Conservation (phyloP, 768 basidiomycete genomes). For the Lactifluus rugatus region DNA sequence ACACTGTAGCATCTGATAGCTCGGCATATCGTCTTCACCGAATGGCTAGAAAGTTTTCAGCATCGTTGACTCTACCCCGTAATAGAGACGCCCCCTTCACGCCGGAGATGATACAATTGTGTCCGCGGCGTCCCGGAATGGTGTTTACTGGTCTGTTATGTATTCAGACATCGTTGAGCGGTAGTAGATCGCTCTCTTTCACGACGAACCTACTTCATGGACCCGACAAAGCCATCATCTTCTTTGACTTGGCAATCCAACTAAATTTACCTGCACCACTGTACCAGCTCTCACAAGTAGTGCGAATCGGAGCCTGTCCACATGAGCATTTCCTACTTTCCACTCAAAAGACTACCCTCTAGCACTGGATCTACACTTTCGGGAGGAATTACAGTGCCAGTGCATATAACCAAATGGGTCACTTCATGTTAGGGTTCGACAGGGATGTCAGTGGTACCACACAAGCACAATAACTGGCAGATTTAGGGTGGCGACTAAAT, state of each 20-base stretch:
- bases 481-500: too few species aligned
- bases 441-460: too few species aligned
- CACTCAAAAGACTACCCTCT: conserved; percentile 24
- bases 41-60: too few species aligned
- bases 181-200: conserved; percentile 19
- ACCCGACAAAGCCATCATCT: conserved; percentile 35
- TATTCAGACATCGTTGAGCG: conserved; percentile 46
- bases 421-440: background rate
- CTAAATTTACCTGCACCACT: too few species aligned
- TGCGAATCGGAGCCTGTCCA: conserved; percentile 21
- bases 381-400: conserved; percentile 48
- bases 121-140: conserved; percentile 35
- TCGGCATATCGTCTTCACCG: too few species aligned
- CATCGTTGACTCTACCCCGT: conserved; percentile 20
- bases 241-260: conserved; percentile 51
- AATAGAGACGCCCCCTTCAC: conserved; percentile 43
- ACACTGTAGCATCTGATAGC: too few species aligned
- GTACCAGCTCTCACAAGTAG: conserved; percentile 41
- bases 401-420: conserved; percentile 47
- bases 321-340: background rate
- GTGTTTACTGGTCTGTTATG: conserved; percentile 33
- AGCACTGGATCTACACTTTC: conserved; percentile 45
- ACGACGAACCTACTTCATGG: background rate
- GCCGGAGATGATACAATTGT: conserved; percentile 29
- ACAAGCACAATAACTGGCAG: conserved; percentile 35